A percentile compares a stretch with the other conserved stretches of the same genome.
phyloP scores from a whole-genome alignment of 768 basidiomycete genomes.

The Suillus americanus region DNA sequence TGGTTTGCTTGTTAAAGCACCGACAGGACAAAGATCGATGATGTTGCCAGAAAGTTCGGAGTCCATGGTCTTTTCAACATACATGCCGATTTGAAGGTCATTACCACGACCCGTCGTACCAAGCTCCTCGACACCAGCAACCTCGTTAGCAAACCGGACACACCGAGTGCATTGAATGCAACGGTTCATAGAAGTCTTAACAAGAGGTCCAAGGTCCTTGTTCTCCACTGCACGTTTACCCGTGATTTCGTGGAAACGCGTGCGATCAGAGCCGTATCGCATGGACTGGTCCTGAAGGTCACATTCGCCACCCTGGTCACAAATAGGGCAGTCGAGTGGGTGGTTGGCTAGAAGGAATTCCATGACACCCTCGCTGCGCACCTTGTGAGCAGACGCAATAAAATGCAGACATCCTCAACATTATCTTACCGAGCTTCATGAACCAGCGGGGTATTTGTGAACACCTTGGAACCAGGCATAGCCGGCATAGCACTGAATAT shows the following conservation, averaged over 20 bases:
- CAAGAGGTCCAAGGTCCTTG: conserved; percentile 96
- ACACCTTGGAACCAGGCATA: conserved; percentile 91
- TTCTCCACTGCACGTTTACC: conserved; percentile 98
- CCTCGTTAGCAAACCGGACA: conserved; percentile 98
- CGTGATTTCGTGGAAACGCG: conserved; percentile 96
- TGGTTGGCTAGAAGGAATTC: conserved; percentile 98
- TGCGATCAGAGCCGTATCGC: conserved; percentile 97
- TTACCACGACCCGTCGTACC: conserved; percentile 98
- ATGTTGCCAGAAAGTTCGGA: conserved; percentile 98
- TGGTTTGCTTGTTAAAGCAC: conserved; percentile 96
- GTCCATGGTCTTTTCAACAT: conserved; percentile 96
- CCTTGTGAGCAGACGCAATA: conserved; percentile 11
- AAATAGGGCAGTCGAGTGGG: conserved; percentile 97
- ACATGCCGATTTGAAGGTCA: conserved; percentile 98
- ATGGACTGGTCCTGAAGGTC: conserved; percentile 99
- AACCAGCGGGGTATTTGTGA: conserved; percentile 88
- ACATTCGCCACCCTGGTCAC: conserved; percentile 98
- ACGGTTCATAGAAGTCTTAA: conserved; percentile 98
- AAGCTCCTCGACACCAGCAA: conserved; percentile 96
- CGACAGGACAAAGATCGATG: conserved; percentile 96
- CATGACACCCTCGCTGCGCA: conserved; percentile 91
- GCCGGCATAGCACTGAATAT: conserved; percentile 88
- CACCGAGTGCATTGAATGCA: conserved; percentile 99
- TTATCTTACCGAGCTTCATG: conserved; percentile 73
- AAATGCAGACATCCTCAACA: not conserved